Percentiles rank a stretch among this genome's conserved stretches.
phyloP scores from a whole-genome alignment of 768 basidiomycete species.

The Collybia sp. region DNA sequence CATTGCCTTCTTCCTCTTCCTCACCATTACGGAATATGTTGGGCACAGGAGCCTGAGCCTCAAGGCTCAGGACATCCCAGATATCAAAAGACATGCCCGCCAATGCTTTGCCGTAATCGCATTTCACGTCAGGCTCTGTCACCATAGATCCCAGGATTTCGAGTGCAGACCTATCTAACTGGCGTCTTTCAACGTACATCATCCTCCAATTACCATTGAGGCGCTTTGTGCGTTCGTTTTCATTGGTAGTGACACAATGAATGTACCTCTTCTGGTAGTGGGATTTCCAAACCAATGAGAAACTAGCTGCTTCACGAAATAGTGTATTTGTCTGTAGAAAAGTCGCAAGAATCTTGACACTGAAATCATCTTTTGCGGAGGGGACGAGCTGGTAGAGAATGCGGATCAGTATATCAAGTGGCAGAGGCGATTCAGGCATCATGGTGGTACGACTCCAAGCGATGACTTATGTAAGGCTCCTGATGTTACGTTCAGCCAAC shows the following conservation, averaged over 20 bases:
- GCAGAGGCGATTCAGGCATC: slow-evolving; percentile 18
- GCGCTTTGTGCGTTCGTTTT: slow-evolving; percentile 25
- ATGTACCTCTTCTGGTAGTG: slow-evolving; percentile 49
- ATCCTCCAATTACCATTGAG: slow-evolving; percentile 37
- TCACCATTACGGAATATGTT: slow-evolving; percentile 9
- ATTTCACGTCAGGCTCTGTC: slow-evolving; percentile 27
- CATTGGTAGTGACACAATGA: slow-evolving; percentile 29
- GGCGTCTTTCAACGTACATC: slow-evolving; percentile 39
- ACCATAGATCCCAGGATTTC: slow-evolving; percentile 37
- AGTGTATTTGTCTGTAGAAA: slow-evolving; percentile 33
- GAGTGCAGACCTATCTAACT: slow-evolving; percentile 38
- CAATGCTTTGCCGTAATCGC: slow-evolving; percentile 32
- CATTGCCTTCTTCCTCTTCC: neutral
- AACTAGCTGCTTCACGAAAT: slow-evolving; percentile 39
- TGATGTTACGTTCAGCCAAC: too few species aligned
- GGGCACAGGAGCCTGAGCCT: slow-evolving; percentile 30
- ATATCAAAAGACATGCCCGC: slow-evolving; percentile 44
- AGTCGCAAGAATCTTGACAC: slow-evolving; percentile 26
- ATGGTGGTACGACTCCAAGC: neutral
- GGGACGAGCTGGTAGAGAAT: slow-evolving; percentile 17
- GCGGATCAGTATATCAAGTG: slow-evolving; percentile 19
- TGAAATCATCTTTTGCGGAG: slow-evolving; percentile 13
- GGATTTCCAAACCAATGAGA: slow-evolving; percentile 42
- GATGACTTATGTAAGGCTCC: too few species aligned
- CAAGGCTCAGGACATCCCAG: slow-evolving; percentile 47